Conservation (phyloP, 1,284 basidiomycete genomes). For the Boletus sp. region DNA sequence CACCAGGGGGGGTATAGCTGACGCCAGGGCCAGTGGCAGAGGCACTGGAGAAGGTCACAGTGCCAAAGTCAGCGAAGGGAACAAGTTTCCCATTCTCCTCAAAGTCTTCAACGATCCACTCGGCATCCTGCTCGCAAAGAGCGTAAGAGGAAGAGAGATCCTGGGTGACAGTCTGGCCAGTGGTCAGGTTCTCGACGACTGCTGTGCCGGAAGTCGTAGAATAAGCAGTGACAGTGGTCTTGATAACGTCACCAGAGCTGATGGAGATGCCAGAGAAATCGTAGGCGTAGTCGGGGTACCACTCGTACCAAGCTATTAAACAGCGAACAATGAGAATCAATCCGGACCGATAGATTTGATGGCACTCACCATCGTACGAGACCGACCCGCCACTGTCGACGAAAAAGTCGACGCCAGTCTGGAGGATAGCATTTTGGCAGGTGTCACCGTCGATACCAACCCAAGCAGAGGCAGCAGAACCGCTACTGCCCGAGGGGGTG, state of each 20-base stretch:
- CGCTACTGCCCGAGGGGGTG: slow-evolving; percentile 2
- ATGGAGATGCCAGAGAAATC: slow-evolving; percentile 17
- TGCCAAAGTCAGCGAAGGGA: slow-evolving; percentile 18
- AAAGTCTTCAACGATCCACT: slow-evolving; percentile 26
- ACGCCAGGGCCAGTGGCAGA: slow-evolving; percentile 10
- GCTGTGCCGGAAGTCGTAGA: slow-evolving; percentile 18
- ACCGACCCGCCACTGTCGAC: slow-evolving; percentile 1
- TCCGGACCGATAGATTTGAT: not conserved
- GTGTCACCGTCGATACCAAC: slow-evolving; percentile 23
- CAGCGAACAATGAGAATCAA: not conserved
- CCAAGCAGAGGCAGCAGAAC: slow-evolving; percentile 17
- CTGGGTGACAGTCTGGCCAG: not conserved
- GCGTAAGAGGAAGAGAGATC: slow-evolving; percentile 10
- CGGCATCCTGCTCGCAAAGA: slow-evolving; percentile 19
- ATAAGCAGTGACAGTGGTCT: slow-evolving; percentile 11
- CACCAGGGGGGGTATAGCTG: slow-evolving; percentile 12
- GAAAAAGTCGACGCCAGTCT: slow-evolving; percentile 20
- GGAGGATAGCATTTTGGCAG: slow-evolving; percentile 15
- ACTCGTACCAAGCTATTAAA: slow-evolving; percentile 22
- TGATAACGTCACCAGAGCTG: slow-evolving; percentile 13
- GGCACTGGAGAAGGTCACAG: slow-evolving; percentile 14
- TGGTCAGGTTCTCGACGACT: slow-evolving; percentile 18
- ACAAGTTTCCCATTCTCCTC: not conserved
- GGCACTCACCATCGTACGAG: slow-evolving; percentile 19
- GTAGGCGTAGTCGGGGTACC: slow-evolving; percentile 11